Conservation (phyloP, 208 protist species). For the Naegleria gruberi region DNA sequence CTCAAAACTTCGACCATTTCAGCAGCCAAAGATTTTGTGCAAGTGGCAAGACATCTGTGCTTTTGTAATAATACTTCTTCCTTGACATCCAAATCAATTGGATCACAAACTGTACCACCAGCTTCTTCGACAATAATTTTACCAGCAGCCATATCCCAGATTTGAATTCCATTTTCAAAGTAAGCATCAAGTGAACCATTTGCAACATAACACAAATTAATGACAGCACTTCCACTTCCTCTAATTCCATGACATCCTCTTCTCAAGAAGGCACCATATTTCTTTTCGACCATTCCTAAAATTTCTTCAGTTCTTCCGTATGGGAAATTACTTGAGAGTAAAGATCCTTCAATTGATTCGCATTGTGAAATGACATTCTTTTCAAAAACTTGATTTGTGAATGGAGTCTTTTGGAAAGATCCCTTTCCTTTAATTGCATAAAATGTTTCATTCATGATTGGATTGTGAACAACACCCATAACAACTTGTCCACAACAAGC, state of each 20-base stretch:
- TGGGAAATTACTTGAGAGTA: not conserved
- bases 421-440: conserved; percentile 8
- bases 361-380: not conserved
- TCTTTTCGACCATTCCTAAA: not conserved
- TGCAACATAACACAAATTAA: conserved; percentile 16
- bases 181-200: not conserved
- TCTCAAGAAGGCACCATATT: not conserved
- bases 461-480: not conserved
- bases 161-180: conserved; percentile 6
- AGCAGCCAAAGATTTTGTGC: not conserved
- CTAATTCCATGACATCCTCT: not conserved
- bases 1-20: conserved; percentile 1
- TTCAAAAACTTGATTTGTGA: not conserved
- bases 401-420: not conserved
- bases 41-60: not conserved
- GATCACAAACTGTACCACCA: not conserved
- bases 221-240: not conserved
- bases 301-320: not conserved
- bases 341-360: not conserved
- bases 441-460: conserved; percentile 5
- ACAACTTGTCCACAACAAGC: not conserved
- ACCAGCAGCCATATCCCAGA: conserved; percentile 18
- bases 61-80: not conserved
- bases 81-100: not conserved
- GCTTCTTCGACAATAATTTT: conserved; percentile 20